Base-by-base conservation (phyloP, 1,139 yeast species). In the Hyphopichia pseudoburtonii region DNA sequence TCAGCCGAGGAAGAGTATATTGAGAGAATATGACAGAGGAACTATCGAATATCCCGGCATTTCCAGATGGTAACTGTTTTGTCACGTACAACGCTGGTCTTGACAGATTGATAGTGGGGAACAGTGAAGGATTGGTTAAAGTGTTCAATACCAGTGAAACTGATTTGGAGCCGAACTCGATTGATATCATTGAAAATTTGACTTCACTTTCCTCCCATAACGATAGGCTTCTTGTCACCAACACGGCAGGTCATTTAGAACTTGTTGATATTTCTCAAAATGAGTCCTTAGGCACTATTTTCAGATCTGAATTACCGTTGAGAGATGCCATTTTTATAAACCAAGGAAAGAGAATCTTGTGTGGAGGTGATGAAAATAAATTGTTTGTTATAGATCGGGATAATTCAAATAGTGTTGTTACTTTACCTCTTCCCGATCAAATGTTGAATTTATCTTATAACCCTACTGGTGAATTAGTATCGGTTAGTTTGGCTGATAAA, bases 331-430 rank as follows among this genome's bases (percentile, higher is more conserved):
- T 64, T 14, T 80, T 85, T 55, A 78, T 86, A 32, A 86, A 84
- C 42, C 85, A 80, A 42, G 95, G 90, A 0, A 70, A 76, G 35
- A 73, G 85, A 62, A 65, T 79, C 3, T 77, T 86, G 1, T 73
- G 82, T 38, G 92, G 88, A 21, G 94, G 96, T 37, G 94, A 87
- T 51, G 94, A 86, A 44, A 73, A 76, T 36, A 78, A 79, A 43
- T 66, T 86, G 38, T 67, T 71, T 8, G 51, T 87, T 2, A 64
- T 86, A 3, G 82, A 78, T 43, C 50, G 76, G 14, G 52, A 50
- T 17, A 62, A 60, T n/a, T 69, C 70, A 29, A 63, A 64, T 18
- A 52, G 60, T 10, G 54, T 62, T 2, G 41, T 48, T 8, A 35
- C 39, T 2, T 48, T 80, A 16, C 54, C 62, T 10, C 52, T 77